These are phyloP conservation scores for Hypoxylon crocopeplum DNA, from an alignment of 495 filamentous ascomycete species.

Conservation along the genomic window DNA sequence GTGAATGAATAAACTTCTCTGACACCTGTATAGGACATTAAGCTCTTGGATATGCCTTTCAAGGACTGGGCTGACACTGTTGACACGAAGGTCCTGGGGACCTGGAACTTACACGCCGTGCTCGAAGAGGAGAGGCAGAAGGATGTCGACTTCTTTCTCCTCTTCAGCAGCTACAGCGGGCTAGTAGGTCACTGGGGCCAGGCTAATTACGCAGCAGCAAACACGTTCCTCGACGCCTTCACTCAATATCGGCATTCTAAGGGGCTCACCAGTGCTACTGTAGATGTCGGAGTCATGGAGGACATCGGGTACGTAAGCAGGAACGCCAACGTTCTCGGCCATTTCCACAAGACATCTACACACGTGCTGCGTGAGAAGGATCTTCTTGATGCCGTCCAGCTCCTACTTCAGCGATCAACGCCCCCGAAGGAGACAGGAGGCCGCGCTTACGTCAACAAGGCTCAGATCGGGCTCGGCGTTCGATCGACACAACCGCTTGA, in stretches of 20 bases:
- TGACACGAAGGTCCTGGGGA: constrained; percentile 50
- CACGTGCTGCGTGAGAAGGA: not conserved
- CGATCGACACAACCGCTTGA: not conserved
- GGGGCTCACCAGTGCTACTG: not conserved
- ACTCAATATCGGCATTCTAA: constrained; percentile 38
- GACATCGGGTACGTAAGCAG: not conserved
- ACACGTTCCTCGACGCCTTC: constrained; percentile 48
- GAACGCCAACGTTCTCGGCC: not conserved
- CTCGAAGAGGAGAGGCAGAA: constrained; percentile 17
- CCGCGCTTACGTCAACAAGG: not conserved
- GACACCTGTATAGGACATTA: constrained; percentile 33
- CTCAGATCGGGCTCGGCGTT: not conserved
- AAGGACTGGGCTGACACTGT: constrained; percentile 42
- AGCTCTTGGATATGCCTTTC: constrained; percentile 40
- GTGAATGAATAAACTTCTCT: not conserved
- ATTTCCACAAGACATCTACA: not conserved
- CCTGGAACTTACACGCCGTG: constrained; percentile 39
- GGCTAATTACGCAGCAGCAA: constrained; percentile 44
- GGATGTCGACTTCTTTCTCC: constrained; percentile 41
- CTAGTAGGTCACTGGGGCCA: constrained; percentile 41
- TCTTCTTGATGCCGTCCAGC: not conserved
- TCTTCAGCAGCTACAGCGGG: constrained; percentile 35
- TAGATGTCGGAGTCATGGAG: not conserved
- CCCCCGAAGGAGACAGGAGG: not conserved
- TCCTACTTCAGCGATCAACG: not conserved